These are phyloP conservation scores for Helminthosporium solani DNA, from an alignment of 2,329 filamentous ascomycete species.

Conservation along the genomic window DNA sequence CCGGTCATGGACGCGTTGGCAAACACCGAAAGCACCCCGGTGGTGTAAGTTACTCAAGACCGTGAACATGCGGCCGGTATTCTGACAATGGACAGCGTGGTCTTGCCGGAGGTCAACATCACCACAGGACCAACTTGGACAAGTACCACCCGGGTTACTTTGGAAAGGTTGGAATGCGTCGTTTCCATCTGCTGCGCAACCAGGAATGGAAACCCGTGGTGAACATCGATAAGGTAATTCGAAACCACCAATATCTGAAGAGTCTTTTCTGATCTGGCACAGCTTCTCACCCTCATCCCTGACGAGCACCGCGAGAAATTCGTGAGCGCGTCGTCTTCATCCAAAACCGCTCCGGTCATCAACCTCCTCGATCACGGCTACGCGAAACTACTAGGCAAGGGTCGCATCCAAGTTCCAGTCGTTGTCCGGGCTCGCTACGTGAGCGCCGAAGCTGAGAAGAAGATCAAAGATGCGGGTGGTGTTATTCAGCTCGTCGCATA, in stretches of 20 bases:
- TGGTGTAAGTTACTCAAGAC: constrained; percentile 40
- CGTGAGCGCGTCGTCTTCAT: constrained; percentile 58
- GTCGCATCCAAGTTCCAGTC: constrained; percentile 86
- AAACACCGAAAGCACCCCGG: constrained; percentile 93
- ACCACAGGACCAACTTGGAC: constrained; percentile 90
- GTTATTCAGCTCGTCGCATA: constrained; percentile 94
- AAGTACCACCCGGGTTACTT: constrained; percentile 99
- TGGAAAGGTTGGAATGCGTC: constrained; percentile 78
- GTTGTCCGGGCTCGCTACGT: constrained; percentile 96
- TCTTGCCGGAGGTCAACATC: constrained; percentile 85
- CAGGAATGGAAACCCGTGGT: constrained; percentile 98
- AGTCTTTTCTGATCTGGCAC: not conserved
- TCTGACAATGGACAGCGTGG: constrained; percentile 49
- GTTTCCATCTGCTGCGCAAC: constrained; percentile 87
- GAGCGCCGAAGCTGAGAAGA: constrained; percentile 93
- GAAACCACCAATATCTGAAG: not conserved
- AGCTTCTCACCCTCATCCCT: constrained; percentile 94
- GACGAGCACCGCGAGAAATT: constrained; percentile 91
- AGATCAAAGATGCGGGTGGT: constrained; percentile 98
- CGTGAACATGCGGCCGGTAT: not conserved
- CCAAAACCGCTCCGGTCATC: constrained; percentile 90
- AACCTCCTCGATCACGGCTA: constrained; percentile 97
- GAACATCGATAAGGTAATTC: constrained; percentile 81
- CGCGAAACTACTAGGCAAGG: constrained; percentile 98
- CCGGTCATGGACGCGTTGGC: constrained; percentile 96